phyloP scores from a whole-genome alignment of 768 basidiomycete genomes.

The Megacollybia marginata region DNA sequence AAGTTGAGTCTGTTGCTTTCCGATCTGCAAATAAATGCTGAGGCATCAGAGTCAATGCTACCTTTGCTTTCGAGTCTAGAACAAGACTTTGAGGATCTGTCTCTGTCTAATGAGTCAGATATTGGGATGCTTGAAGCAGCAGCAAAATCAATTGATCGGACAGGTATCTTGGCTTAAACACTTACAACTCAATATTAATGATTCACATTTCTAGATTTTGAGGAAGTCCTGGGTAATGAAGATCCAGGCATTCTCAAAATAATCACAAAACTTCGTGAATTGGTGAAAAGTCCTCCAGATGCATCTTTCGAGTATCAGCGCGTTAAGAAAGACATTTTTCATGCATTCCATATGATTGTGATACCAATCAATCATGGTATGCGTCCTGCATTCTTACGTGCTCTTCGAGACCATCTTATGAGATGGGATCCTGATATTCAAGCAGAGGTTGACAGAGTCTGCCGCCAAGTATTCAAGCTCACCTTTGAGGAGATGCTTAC shows the following conservation, averaged over 20 bases:
- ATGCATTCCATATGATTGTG: not conserved
- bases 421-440: constrained; percentile 14
- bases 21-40: no score
- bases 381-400: constrained; percentile 10
- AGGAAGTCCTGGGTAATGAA: not conserved
- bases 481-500: constrained; percentile 15
- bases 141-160: not conserved
- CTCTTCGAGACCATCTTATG: constrained; percentile 16
- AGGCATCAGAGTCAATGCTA: not conserved
- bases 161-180: not conserved
- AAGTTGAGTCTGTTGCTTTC: no score
- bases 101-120: not conserved
- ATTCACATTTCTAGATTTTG: not conserved
- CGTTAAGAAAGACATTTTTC: not conserved
- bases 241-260: not conserved
- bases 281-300: not conserved
- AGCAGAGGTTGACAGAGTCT: constrained; percentile 6
- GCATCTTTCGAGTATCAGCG: not conserved
- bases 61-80: not conserved
- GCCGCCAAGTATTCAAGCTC: constrained; percentile 4
- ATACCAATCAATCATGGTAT: not conserved
- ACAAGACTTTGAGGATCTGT: not conserved
- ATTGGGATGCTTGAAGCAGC: not conserved
- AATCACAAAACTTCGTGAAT: not conserved
- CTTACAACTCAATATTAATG: not conserved